Percentiles rank a stretch among this genome's conserved stretches.
Conservation (phyloP, 257 asterid genomes). For the Solanum appendiculatum region DNA sequence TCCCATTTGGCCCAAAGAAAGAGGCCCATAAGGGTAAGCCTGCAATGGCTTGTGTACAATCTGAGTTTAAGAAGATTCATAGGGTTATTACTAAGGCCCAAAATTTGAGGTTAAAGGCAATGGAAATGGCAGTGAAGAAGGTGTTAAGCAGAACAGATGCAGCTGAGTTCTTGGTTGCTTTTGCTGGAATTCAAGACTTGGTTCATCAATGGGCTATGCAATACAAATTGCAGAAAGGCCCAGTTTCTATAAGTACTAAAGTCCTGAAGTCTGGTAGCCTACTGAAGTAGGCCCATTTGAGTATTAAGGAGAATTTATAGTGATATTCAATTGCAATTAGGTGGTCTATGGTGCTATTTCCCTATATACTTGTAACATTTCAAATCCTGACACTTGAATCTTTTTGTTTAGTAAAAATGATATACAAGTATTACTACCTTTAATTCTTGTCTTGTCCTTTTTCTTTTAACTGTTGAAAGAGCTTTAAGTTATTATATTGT, state of each 20-base stretch:
- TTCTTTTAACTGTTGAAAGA: background rate
- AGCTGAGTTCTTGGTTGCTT: conserved; percentile 70
- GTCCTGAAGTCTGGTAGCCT: conserved; percentile 3
- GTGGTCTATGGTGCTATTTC: background rate
- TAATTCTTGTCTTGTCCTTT: background rate
- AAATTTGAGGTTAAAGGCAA: conserved; percentile 54
- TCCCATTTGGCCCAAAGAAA: conserved; percentile 46
- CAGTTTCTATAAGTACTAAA: conserved; percentile 19
- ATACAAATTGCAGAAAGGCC: conserved; percentile 17
- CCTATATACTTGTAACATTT: background rate
- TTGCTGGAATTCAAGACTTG: conserved; percentile 52
- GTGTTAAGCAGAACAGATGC: conserved; percentile 65
- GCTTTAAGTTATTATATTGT: background rate
- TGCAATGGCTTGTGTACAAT: conserved; percentile 22
- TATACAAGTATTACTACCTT: background rate
- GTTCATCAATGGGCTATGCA: conserved; percentile 43
- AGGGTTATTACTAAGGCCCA: conserved; percentile 68
- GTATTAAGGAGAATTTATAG: background rate
- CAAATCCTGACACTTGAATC: background rate
- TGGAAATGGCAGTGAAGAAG: conserved; percentile 54
- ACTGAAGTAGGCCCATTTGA: background rate
- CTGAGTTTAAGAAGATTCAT: conserved; percentile 63
- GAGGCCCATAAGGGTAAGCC: background rate
- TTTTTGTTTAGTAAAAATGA: background rate
- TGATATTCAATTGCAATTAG: background rate